These are phyloP conservation scores for Barnettozyma salicaria DNA, from an alignment of 805 yeast genomes.

Conservation along the genomic window DNA sequence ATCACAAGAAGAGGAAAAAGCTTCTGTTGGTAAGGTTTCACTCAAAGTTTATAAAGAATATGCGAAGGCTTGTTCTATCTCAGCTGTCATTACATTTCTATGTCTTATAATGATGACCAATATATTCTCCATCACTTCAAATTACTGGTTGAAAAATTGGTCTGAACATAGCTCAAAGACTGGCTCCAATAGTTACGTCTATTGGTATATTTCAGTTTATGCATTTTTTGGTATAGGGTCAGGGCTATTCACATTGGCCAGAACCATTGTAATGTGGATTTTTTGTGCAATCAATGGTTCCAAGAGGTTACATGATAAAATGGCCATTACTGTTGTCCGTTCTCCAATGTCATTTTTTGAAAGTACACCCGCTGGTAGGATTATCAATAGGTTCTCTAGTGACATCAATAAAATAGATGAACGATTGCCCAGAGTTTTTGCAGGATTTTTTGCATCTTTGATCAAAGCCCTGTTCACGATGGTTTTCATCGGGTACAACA, in stretches of 20 bases:
- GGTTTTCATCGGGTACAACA: constrained; percentile 42
- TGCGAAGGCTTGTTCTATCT: constrained; percentile 51
- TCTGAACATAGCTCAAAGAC: constrained; percentile 43
- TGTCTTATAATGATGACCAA: constrained; percentile 31
- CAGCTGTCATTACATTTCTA: constrained; percentile 41
- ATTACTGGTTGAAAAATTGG: constrained; percentile 67
- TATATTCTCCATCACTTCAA: constrained; percentile 37
- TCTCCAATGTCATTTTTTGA: constrained; percentile 67
- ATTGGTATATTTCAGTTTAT: constrained; percentile 46
- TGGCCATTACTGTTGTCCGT: constrained; percentile 48
- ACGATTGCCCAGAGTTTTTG: constrained; percentile 48
- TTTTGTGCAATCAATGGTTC: constrained; percentile 54
- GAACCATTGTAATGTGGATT: constrained; percentile 44
- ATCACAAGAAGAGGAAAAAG: constrained; percentile 44
- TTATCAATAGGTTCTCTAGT: constrained; percentile 58
- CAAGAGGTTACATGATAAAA: constrained; percentile 44
- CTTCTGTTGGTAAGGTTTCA: constrained; percentile 57
- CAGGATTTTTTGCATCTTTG: constrained; percentile 39
- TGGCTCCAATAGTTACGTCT: constrained; percentile 39
- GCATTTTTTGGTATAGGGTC: constrained; percentile 50
- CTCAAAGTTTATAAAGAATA: constrained; percentile 47
- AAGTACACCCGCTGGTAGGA: constrained; percentile 62
- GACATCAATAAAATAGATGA: constrained; percentile 56
- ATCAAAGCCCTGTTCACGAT: constrained; percentile 45
- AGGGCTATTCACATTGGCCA: constrained; percentile 40